Evolutionary conservation across 805 yeast species (phyloP), one percentile per base, ranked within the genome.

Genomic region (Saturnispora bothae): DNA sequence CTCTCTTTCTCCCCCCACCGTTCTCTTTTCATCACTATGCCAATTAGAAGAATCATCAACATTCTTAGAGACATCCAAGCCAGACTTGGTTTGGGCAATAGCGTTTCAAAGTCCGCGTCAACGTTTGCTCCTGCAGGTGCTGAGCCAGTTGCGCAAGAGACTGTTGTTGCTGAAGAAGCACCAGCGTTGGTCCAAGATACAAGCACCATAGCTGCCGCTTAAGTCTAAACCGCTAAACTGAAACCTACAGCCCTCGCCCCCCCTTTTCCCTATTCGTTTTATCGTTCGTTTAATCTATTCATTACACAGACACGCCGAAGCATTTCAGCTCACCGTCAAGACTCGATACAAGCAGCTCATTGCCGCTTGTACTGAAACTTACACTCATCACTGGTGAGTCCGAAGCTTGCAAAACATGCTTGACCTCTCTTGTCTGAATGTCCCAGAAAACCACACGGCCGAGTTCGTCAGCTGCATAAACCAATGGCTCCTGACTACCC

Each of bases 381-480:
- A 73, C 61, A 29, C 65, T 68, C 40, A 73, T 51, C 4, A 72
- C 63, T 2, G 55, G 56, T 10, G 25, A 22, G 7, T 22, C 10
- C 10, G 25, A 22, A 14, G 50, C 54, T 5, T 41, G 26, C 18
- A 57, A 33, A 12, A 19, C 32, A 17, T 46, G 54, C 4, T 65
- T 61, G 3, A 78, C 54, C 13, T 68, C 59, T 48, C 76, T 78
- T 4, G 73, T 52, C 43, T 80, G 85, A 5, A 82, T 61, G 48
- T 79, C 76, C 89, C 88, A 82, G 10, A 81, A 55, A 12, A 73
- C 49, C 0, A 79, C 52, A 1, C 69, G 64, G 1, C 73, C 71
- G 10, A 47, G 42, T 33, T 79, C 84, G 30, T 78, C 67, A 0
- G 88, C 88, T 0, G 84, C 75, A 3, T 65, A 73, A 3, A 78